phyloP scores from a whole-genome alignment of 768 basidiomycete genomes.

The Russula sp. region DNA sequence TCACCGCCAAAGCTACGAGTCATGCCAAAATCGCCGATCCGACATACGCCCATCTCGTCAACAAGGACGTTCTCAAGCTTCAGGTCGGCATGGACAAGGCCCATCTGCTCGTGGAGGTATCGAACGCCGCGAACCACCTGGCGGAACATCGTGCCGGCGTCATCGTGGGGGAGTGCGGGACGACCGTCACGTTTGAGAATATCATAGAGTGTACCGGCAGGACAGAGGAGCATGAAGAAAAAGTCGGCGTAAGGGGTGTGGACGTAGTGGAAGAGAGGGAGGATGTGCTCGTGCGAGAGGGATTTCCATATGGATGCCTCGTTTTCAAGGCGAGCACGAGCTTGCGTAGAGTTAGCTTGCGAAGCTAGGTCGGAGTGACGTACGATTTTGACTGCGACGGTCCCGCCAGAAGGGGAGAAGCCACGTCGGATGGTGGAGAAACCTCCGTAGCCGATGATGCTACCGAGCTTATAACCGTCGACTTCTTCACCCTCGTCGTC shows the following conservation, averaged over 20 bases:
- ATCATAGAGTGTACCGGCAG: slow-evolving; percentile 79
- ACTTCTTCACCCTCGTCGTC: slow-evolving; percentile 66
- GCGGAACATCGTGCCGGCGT: slow-evolving; percentile 78
- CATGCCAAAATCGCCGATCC: slow-evolving; percentile 83
- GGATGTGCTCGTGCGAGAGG: slow-evolving; percentile 78
- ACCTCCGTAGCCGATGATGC: slow-evolving; percentile 70
- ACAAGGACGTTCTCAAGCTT: slow-evolving; percentile 97
- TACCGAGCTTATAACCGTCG: slow-evolving; percentile 69
- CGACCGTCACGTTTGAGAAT: slow-evolving; percentile 67
- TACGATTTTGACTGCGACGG: slow-evolving; percentile 80
- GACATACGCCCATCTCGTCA: slow-evolving; percentile 83
- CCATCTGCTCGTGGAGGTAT: slow-evolving; percentile 73
- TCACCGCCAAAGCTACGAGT: slow-evolving; percentile 54
- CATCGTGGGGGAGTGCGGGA: slow-evolving; percentile 67
- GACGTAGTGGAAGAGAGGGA: slow-evolving; percentile 68
- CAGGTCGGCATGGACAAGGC: slow-evolving; percentile 86
- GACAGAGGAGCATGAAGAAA: slow-evolving; percentile 79
- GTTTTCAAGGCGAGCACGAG: slow-evolving; percentile 54
- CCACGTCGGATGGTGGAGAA: slow-evolving; percentile 78
- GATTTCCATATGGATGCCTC: slow-evolving; percentile 71
- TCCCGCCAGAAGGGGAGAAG: slow-evolving; percentile 53
- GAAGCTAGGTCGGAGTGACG: slow-evolving; percentile 50
- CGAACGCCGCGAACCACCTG: slow-evolving; percentile 79
- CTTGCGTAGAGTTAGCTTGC: slow-evolving; percentile 42
- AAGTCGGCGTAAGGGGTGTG: slow-evolving; percentile 62